Evolutionary conservation across 352 stramenopile species (phyloP).

Genomic region (Detonula confervacea): DNA sequence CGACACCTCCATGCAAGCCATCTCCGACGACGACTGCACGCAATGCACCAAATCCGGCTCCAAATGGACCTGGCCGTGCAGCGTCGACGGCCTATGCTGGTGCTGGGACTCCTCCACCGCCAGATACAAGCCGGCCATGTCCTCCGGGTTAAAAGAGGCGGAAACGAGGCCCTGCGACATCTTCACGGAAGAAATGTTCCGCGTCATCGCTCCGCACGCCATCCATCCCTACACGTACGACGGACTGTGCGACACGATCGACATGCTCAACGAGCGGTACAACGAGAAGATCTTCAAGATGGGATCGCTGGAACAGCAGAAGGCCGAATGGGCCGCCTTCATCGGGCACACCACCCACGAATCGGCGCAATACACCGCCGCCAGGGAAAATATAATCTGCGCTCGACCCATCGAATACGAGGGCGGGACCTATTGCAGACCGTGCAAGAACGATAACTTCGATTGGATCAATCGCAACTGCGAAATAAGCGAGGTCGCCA

Average conservation of each 20-base stretch:
- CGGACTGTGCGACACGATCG: conserved; percentile 46
- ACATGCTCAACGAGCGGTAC: conserved; percentile 38
- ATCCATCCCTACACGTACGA: conserved; percentile 40
- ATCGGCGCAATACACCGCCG: conserved; percentile 37
- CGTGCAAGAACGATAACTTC: conserved; percentile 45
- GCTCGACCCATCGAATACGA: conserved; percentile 27
- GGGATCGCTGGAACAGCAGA: conserved; percentile 27
- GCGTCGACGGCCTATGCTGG: conserved; percentile 48
- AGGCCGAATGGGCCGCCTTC: conserved; percentile 47
- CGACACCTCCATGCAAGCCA: conserved; percentile 8
- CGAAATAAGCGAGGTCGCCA: conserved; percentile 31
- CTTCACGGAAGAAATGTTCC: conserved; percentile 45
- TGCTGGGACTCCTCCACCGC: conserved; percentile 50
- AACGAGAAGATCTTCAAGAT: conserved; percentile 49
- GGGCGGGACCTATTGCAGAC: conserved; percentile 53
- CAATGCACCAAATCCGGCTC: conserved; percentile 8
- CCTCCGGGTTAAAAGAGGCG: conserved; percentile 22
- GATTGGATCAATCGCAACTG: conserved; percentile 54
- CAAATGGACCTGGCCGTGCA: conserved; percentile 18
- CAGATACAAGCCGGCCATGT: conserved; percentile 36
- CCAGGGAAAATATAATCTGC: conserved; percentile 28
- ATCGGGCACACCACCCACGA: conserved; percentile 47
- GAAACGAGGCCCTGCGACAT: conserved; percentile 39
- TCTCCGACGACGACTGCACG: conserved; percentile 13
- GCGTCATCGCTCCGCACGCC: conserved; percentile 40